These are phyloP conservation scores for Voacanga thouarsii DNA, from an alignment of 257 asterid genomes.

Conservation along the genomic window DNA sequence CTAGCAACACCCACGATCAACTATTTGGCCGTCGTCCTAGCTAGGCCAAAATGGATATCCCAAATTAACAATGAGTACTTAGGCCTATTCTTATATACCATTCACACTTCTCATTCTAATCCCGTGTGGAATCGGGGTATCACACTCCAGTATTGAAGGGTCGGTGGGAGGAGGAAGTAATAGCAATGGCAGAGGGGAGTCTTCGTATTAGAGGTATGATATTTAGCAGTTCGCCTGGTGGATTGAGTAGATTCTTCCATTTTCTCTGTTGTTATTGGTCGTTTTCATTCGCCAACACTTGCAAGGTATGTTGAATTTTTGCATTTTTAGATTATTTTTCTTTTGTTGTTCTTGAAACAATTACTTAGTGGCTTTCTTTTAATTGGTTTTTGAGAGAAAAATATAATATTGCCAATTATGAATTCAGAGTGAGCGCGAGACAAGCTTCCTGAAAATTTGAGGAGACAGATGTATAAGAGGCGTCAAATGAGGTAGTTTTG, in stretches of 20 bases:
- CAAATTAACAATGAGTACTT: no score
- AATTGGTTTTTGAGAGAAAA: background rate
- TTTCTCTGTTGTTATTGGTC: constrained; percentile 68
- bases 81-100: no score
- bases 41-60: no score
- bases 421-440: background rate
- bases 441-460: background rate
- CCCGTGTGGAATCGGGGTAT: no score
- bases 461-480: no score
- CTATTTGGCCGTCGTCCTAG: no score
- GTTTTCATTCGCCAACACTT: constrained; percentile 94
- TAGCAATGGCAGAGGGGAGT: constrained; percentile 27
- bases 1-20: no score
- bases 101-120: no score
- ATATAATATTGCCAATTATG: background rate
- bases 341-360: no score
- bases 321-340: no score
- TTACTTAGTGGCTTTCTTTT: constrained; percentile 6
- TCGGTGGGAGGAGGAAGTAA: constrained; percentile 11
- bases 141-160: no score
- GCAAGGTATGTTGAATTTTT: constrained; percentile 55
- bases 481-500: no score
- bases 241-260: constrained; percentile 91
- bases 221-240: constrained; percentile 80
- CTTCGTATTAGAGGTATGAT: constrained; percentile 68